Conservation (phyloP, 108 stramenopile species). For the Epithemia pelagica region DNA sequence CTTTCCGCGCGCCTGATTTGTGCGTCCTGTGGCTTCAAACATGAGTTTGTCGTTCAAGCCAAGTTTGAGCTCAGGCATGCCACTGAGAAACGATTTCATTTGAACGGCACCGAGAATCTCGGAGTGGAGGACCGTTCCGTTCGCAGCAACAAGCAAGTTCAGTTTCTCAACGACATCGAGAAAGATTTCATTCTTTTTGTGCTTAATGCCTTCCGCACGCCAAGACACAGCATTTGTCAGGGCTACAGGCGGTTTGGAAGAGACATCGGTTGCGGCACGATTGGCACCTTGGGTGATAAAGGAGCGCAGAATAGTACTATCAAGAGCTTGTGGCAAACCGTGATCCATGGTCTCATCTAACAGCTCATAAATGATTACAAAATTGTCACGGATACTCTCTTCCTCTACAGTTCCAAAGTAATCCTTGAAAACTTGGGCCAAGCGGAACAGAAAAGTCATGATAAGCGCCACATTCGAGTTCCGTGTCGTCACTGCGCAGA, state of each 20-base stretch:
- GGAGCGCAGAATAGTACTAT: constrained; percentile 80
- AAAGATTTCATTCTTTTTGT: constrained; percentile 99
- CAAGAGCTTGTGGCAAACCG: constrained; percentile 92
- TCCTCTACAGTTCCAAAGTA: constrained; percentile 98
- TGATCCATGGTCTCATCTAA: constrained; percentile 99
- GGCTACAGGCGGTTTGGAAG: constrained; percentile 89
- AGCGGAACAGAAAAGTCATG: constrained; percentile 85
- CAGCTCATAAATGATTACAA: constrained; percentile 98
- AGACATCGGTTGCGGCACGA: constrained; percentile 78
- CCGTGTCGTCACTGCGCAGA: constrained; percentile 92
- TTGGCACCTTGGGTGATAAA: constrained; percentile 96
- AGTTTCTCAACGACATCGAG: constrained; percentile 99
- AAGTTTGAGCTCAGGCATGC: constrained; percentile 98
- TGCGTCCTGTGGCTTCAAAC: constrained; percentile 80
- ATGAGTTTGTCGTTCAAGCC: constrained; percentile 98
- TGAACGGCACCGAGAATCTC: constrained; percentile 89
- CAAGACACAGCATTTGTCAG: constrained; percentile 97
- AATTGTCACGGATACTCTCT: constrained; percentile 98
- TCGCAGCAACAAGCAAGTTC: constrained; percentile 94
- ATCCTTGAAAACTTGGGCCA: constrained; percentile 91
- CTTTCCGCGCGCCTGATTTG: constrained; percentile 69
- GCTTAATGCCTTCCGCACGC: constrained; percentile 98
- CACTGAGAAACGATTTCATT: constrained; percentile 94
- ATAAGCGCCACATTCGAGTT: constrained; percentile 96
- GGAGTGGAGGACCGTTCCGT: constrained; percentile 91